Evolutionary conservation across 768 basidiomycete species (phyloP).

Genomic region (Clitopilus passeckerianus): DNA sequence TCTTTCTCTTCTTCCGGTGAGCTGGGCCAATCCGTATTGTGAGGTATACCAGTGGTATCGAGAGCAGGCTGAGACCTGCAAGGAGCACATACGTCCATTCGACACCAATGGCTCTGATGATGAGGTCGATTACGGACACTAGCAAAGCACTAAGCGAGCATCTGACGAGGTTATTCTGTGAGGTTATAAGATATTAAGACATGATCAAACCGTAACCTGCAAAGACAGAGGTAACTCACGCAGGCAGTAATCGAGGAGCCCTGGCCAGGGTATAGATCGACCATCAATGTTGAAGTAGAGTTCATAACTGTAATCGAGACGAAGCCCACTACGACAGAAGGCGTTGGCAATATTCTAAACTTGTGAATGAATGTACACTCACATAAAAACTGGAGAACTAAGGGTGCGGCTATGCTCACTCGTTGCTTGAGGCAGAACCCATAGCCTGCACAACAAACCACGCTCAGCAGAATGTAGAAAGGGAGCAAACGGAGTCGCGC

Average conservation of each 20-base stretch:
- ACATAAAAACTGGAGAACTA: slow-evolving; percentile 41
- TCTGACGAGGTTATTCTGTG: slow-evolving; percentile 72
- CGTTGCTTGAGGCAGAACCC: slow-evolving; percentile 54
- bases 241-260: slow-evolving; percentile 70
- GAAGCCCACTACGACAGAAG: slow-evolving; percentile 40
- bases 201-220: background rate
- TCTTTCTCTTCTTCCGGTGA: slow-evolving; percentile 36
- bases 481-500: slow-evolving; percentile 49
- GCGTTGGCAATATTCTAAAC: too few species aligned
- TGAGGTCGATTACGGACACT: slow-evolving; percentile 59
- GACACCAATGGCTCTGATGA: slow-evolving; percentile 53
- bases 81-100: slow-evolving; percentile 71
- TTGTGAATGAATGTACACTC: too few species aligned
- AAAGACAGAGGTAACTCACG: slow-evolving; percentile 30
- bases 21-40: slow-evolving; percentile 49
- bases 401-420: slow-evolving; percentile 46
- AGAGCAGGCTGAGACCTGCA: slow-evolving; percentile 38
- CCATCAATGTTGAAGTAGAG: slow-evolving; percentile 52
- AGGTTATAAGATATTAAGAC: background rate
- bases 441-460: slow-evolving; percentile 42
- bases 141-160: slow-evolving; percentile 55
- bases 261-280: slow-evolving; percentile 59
- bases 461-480: slow-evolving; percentile 30
- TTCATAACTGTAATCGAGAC: slow-evolving; percentile 47
- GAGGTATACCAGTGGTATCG: slow-evolving; percentile 46